Evolutionary conservation across 805 yeast genomes (phyloP).

Genomic region (Myxozyma melibiosi): DNA sequence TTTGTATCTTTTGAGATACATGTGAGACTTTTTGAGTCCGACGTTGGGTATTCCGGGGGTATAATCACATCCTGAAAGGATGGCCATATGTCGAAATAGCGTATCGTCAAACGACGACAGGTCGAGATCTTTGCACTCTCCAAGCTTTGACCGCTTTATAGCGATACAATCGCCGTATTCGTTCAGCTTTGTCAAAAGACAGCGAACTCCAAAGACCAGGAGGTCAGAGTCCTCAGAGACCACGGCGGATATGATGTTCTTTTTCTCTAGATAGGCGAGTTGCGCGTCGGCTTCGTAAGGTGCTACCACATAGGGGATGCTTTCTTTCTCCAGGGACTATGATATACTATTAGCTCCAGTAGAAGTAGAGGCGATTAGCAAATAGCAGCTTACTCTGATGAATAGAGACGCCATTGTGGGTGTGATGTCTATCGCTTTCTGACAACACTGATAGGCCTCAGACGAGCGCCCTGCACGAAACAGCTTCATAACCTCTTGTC

Average conservation of each 20-base stretch:
- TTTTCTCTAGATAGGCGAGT: constrained; percentile 81
- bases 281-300: constrained; percentile 99
- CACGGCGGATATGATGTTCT: constrained; percentile 77
- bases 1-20: constrained; percentile 54
- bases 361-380: not conserved
- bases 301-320: constrained; percentile 80
- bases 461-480: constrained; percentile 56
- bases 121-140: constrained; percentile 50
- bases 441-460: constrained; percentile 67
- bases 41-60: constrained; percentile 81
- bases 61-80: constrained; percentile 95
- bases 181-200: constrained; percentile 78
- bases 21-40: constrained; percentile 77
- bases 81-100: constrained; percentile 75
- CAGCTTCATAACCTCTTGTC: constrained; percentile 56
- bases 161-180: constrained; percentile 69
- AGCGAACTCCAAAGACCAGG: constrained; percentile 79
- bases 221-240: constrained; percentile 94
- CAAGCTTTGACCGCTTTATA: constrained; percentile 60
- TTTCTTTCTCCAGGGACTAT: constrained; percentile 51
- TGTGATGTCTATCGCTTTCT: constrained; percentile 82
- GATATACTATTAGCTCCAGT: not conserved
- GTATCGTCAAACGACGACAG: constrained; percentile 54
- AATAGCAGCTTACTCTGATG: constrained; percentile 72
- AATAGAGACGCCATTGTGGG: constrained; percentile 88